These are phyloP conservation scores for Pinus taeda DNA, from an alignment of 75 land plant genomes.

Conservation along the genomic window DNA sequence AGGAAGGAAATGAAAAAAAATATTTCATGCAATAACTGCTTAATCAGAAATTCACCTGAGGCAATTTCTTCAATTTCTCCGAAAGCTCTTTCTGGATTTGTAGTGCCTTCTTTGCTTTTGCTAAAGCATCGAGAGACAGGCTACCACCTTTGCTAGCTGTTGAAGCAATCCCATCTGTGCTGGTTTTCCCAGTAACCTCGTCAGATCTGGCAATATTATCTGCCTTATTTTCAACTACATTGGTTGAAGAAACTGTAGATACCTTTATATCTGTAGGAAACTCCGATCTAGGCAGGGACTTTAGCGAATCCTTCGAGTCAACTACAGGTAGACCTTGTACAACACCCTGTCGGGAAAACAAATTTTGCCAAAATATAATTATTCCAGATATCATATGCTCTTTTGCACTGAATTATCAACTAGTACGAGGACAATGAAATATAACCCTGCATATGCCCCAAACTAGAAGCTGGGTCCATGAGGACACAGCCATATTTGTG, in stretches of 20 bases:
- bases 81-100: conserved; percentile 78
- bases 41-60: conserved; percentile 39
- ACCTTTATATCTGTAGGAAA: conserved; percentile 51
- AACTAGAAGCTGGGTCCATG: neutral
- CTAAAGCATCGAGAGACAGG: conserved; percentile 82
- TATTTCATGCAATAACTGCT: neutral
- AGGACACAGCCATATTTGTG: neutral
- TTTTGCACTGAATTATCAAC: neutral
- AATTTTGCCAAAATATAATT: conserved; percentile 6
- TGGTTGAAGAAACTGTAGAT: conserved; percentile 66
- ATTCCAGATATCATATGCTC: neutral
- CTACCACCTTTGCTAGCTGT: conserved; percentile 61
- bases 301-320: conserved; percentile 23
- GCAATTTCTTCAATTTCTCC: conserved; percentile 86
- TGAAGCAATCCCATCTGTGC: conserved; percentile 70
- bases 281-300: conserved; percentile 16
- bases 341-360: conserved; percentile 26
- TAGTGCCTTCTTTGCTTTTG: conserved; percentile 81
- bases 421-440: neutral
- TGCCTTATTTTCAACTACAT: conserved; percentile 64
- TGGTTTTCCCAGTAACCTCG: conserved; percentile 71
- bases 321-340: conserved; percentile 17
- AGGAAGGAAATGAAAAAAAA: neutral
- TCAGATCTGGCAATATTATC: conserved; percentile 73
- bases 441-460: neutral